These are phyloP conservation scores for Cerioporus squamosus DNA, from an alignment of 1,284 basidiomycete species.

Conservation along the genomic window DNA sequence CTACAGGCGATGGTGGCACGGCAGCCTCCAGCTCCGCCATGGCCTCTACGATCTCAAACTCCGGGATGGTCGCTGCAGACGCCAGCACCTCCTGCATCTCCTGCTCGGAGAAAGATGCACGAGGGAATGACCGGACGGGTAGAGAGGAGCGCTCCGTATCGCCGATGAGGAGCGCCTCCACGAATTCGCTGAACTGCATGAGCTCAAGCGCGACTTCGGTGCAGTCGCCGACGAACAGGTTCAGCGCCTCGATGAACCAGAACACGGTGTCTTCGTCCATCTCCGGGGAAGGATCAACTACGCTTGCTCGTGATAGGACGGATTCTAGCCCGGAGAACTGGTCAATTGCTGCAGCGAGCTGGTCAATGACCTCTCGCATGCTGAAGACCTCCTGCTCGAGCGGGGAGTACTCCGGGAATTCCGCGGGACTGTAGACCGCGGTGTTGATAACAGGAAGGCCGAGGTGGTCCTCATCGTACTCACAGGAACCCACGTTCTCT, in stretches of 20 bases:
- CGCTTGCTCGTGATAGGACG: slow-evolving; percentile 1
- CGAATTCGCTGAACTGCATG: slow-evolving; percentile 17
- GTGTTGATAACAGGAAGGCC: slow-evolving; percentile 12
- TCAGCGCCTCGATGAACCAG: slow-evolving; percentile 22
- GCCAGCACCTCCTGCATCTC: slow-evolving; percentile 20
- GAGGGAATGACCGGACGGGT: slow-evolving; percentile 8
- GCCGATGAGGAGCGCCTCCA: slow-evolving; percentile 12
- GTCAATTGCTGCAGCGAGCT: slow-evolving; percentile 16
- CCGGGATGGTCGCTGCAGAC: slow-evolving; percentile 13
- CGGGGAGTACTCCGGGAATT: slow-evolving; percentile 19
- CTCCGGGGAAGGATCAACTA: slow-evolving; percentile 1
- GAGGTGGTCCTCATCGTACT: not conserved
- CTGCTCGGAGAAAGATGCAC: slow-evolving; percentile 20
- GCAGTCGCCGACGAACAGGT: slow-evolving; percentile 20
- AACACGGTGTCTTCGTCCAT: slow-evolving; percentile 21
- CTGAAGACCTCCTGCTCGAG: slow-evolving; percentile 22
- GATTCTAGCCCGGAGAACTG: slow-evolving; percentile 16
- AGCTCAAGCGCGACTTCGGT: slow-evolving; percentile 20
- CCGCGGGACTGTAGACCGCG: slow-evolving; percentile 11
- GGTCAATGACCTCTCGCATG: slow-evolving; percentile 21
- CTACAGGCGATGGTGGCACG: not conserved
- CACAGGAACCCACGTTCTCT: not conserved
- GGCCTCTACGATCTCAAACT: slow-evolving; percentile 11
- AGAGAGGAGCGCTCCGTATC: slow-evolving; percentile 5
- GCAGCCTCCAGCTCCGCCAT: slow-evolving; percentile 16